phyloP scores from a whole-genome alignment of 768 basidiomycete species.

The Leccinum subtestaceum region DNA sequence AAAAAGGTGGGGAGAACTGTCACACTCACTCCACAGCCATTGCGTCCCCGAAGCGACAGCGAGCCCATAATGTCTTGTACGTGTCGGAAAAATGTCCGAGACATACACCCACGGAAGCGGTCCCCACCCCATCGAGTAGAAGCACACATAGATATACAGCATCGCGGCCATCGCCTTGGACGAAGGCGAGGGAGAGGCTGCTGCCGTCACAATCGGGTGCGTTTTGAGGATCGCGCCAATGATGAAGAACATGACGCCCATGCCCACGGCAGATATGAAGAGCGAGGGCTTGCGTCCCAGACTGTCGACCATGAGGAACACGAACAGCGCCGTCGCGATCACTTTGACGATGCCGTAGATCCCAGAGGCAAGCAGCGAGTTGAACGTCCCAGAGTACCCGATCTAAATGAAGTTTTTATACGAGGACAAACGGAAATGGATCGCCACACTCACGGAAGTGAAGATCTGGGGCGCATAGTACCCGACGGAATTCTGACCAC shows the following conservation, averaged over 20 bases:
- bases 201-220: slow-evolving; percentile 51
- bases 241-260: slow-evolving; percentile 80
- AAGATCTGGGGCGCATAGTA: slow-evolving; percentile 80
- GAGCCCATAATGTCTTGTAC: slow-evolving; percentile 79
- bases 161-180: slow-evolving; percentile 81
- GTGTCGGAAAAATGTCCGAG: slow-evolving; percentile 83
- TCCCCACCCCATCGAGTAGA: slow-evolving; percentile 88
- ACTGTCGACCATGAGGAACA: slow-evolving; percentile 64
- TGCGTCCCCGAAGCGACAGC: slow-evolving; percentile 73
- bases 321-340: slow-evolving; percentile 61
- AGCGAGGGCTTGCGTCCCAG: slow-evolving; percentile 69
- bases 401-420: slow-evolving; percentile 35
- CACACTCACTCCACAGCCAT: slow-evolving; percentile 72
- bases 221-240: slow-evolving; percentile 82
- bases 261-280: slow-evolving; percentile 71
- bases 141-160: slow-evolving; percentile 84
- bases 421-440: neutral
- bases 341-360: slow-evolving; percentile 70
- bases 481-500: slow-evolving; percentile 79
- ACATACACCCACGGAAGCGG: slow-evolving; percentile 67
- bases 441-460: slow-evolving; percentile 45
- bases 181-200: slow-evolving; percentile 45
- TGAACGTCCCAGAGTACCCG: slow-evolving; percentile 57
- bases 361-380: slow-evolving; percentile 69
- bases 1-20: neutral